phyloP scores from a whole-genome alignment of 2,329 filamentous ascomycete species.

The Fusarium nelsonii region DNA sequence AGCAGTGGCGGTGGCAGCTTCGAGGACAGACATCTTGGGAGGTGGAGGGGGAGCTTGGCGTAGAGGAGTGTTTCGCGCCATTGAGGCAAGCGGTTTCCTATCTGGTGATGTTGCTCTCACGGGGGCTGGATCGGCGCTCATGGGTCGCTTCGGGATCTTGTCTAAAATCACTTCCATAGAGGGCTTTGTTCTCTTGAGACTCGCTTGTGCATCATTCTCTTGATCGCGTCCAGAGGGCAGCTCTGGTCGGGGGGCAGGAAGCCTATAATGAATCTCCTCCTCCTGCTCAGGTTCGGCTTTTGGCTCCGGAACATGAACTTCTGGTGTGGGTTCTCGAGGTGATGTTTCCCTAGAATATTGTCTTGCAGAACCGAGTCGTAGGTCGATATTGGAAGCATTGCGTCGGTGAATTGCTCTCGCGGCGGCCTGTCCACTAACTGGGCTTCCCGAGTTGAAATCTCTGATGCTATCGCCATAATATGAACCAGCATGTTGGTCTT shows the following conservation, averaged over 20 bases:
- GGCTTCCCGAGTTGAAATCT: slow-evolving; percentile 70
- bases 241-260: slow-evolving; percentile 58
- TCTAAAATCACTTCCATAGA: slow-evolving; percentile 67
- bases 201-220: slow-evolving; percentile 83
- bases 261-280: slow-evolving; percentile 63
- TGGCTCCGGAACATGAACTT: slow-evolving; percentile 20
- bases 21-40: slow-evolving; percentile 96
- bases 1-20: slow-evolving; percentile 86
- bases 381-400: slow-evolving; percentile 55
- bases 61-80: slow-evolving; percentile 78
- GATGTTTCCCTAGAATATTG: slow-evolving; percentile 50
- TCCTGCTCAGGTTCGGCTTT: slow-evolving; percentile 46
- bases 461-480: slow-evolving; percentile 60
- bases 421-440: slow-evolving; percentile 63
- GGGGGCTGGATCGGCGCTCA: slow-evolving; percentile 59
- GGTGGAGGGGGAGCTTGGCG: slow-evolving; percentile 84
- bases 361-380: slow-evolving; percentile 50
- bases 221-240: slow-evolving; percentile 78
- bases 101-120: slow-evolving; percentile 63
- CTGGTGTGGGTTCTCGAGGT: slow-evolving; percentile 34
- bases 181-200: slow-evolving; percentile 73
- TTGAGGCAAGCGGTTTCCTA: slow-evolving; percentile 65
- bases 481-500: slow-evolving; percentile 56
- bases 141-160: slow-evolving; percentile 65
- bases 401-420: slow-evolving; percentile 58